Evolutionary conservation across 202 grass and related monocot species (phyloP).

Genomic region (Digitaria exilis): DNA sequence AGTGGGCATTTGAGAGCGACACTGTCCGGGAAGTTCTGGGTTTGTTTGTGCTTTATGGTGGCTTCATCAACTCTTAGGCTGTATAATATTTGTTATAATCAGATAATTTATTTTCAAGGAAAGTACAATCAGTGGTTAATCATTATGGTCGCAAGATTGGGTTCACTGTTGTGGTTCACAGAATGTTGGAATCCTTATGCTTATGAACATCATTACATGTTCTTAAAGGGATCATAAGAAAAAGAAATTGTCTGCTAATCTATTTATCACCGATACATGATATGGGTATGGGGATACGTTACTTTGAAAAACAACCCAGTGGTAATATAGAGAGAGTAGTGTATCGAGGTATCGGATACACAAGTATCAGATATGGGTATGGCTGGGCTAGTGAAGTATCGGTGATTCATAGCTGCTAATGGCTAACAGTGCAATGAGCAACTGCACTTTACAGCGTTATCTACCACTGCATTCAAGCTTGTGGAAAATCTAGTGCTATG

Average conservation of each 20-base stretch:
- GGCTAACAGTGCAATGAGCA: constrained; percentile 11
- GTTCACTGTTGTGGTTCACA: neutral
- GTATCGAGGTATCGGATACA: too few relatives aligned
- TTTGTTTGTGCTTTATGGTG: constrained; percentile 1
- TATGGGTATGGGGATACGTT: too few relatives aligned
- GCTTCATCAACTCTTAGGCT: neutral
- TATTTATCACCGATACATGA: too few relatives aligned
- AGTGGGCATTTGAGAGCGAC: neutral
- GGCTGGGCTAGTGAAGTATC: too few relatives aligned
- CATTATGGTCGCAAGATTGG: neutral
- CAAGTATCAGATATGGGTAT: too few relatives aligned
- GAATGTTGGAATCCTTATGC: constrained; percentile 6
- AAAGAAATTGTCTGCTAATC: neutral
- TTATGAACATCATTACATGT: neutral
- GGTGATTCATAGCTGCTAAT: neutral
- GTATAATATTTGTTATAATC: neutral
- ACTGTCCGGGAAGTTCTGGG: neutral
- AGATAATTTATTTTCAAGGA: neutral
- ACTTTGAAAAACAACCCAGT: too few relatives aligned
- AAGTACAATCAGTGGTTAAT: neutral
- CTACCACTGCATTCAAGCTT: constrained; percentile 11
- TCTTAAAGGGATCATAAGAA: neutral
- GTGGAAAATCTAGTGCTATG: neutral
- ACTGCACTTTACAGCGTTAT: constrained; percentile 7
- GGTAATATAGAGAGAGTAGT: too few relatives aligned